Evolutionary conservation across 805 yeast genomes (phyloP), one percentile per base, ranked within the genome.

Genomic region (Pichia rugopelliculosa): DNA sequence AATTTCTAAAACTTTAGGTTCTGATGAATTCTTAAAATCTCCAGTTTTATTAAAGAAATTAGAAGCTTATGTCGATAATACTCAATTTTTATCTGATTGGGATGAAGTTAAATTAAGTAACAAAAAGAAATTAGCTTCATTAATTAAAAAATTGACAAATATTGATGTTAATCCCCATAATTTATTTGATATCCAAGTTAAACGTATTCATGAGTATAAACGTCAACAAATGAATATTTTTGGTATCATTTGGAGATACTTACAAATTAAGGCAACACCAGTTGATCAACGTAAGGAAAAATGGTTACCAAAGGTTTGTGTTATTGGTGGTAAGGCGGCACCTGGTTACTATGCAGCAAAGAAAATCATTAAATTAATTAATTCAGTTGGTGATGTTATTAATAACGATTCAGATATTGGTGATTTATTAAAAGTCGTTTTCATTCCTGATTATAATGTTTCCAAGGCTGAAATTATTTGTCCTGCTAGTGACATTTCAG

Each of bases 271-370:
- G 70, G 71, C 76, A 41, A 71, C 87, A 54, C 67, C 87, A 33
- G 70, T 75, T 10, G 77, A 76, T 47, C 84, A 87, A 67, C 73
- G 84, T 59, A 71, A 73, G 40, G 58, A 65, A 53, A 76, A 78
- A 59, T 80, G 75, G 64, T 76, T 79, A 50, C 82, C 96, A 50
- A 86, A 84, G 61, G 93, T 86, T 48, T 76, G 81, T 39, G 77
- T 89, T 51, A 81, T 90, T 66, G 97, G 97, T 56, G 97, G 97
- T 62, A 89, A 90, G 69, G 85, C 95, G 50, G 97, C 97, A 11
- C 97, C 97, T n/a, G 97, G 97, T 55, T 89, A 89, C 66, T 89
- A 87, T 70, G 87, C 89, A 80, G 97, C 97, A 50, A 89, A 89
- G 69, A 77, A 85, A 49, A 86, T 89, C 60, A 90, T 89, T 63